Percentiles rank a stretch among this genome's conserved stretches.
These are phyloP conservation scores for Annona cherimola DNA, from an alignment of 164 flowering plant species.

Conservation along the genomic window DNA sequence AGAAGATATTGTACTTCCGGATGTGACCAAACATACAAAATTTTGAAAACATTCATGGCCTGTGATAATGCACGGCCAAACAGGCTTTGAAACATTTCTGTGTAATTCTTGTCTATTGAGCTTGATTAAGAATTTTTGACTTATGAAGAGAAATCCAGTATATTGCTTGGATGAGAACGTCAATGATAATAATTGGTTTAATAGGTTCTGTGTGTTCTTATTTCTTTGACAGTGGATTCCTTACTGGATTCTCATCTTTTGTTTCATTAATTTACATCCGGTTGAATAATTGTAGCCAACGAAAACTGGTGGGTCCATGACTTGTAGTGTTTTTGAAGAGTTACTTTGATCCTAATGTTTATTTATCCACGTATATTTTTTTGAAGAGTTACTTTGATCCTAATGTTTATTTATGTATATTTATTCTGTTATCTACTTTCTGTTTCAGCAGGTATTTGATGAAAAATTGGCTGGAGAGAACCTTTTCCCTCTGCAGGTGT, in stretches of 20 bases:
- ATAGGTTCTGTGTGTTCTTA: neutral
- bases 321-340: too few species aligned
- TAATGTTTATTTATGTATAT: slow-evolving; percentile 3
- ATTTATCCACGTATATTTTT: neutral
- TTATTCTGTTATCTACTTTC: slow-evolving; percentile 10
- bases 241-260: neutral
- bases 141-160: neutral
- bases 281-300: neutral
- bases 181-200: neutral
- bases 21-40: too few species aligned
- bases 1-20: too few species aligned
- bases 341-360: neutral
- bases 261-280: neutral
- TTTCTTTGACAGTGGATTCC: neutral
- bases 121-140: neutral
- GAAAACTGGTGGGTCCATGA: neutral
- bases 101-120: neutral
- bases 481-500: slow-evolving; percentile 85
- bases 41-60: too few species aligned
- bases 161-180: neutral
- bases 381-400: neutral
- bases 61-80: too few species aligned
- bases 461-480: slow-evolving; percentile 81
- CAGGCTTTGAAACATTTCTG: too few species aligned
- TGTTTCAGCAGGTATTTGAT: slow-evolving; percentile 76